A percentile compares a stretch with the other conserved stretches of the same genome.
These are phyloP conservation scores for Wickerhamiella domercqiae DNA, from an alignment of 805 yeast genomes.

Conservation along the genomic window DNA sequence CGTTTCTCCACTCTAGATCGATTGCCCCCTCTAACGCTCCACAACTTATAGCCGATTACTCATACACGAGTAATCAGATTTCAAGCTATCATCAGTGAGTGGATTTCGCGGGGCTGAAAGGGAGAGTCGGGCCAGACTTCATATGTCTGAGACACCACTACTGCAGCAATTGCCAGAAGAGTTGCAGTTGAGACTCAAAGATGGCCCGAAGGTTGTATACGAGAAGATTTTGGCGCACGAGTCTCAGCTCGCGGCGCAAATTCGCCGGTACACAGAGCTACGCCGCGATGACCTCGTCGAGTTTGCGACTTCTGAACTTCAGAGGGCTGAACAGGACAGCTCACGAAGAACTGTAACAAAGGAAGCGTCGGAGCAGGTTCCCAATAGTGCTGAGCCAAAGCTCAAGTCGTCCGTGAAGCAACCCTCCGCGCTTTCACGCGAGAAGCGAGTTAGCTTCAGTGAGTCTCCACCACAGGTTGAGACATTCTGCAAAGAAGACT, in stretches of 20 bases:
- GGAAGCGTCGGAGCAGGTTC: constrained; percentile 1
- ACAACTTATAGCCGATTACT: no score
- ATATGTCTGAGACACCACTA: no score
- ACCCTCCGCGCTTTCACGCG: constrained; percentile 9
- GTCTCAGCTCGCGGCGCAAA: constrained; percentile 8
- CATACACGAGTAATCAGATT: no score
- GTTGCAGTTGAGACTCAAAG: constrained; percentile 5
- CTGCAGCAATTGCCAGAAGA: constrained; percentile 7
- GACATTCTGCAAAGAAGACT: neutral
- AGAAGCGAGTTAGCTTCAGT: constrained; percentile 17
- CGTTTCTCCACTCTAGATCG: no score
- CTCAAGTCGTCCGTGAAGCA: constrained; percentile 17
- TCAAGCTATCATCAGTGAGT: no score
- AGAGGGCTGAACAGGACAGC: constrained; percentile 2
- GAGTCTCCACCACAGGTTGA: constrained; percentile 14
- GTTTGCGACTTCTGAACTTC: constrained; percentile 7
- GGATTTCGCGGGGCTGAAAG: no score
- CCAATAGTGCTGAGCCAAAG: constrained; percentile 5
- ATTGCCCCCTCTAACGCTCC: no score
- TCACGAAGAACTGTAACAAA: constrained; percentile 2
- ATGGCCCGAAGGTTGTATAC: constrained; percentile 7
- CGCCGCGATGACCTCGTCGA: constrained; percentile 13
- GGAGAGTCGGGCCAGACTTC: no score
- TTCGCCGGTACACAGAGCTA: constrained; percentile 6
- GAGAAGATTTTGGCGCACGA: constrained; percentile 12